Conservation (phyloP, 306 rosid species). For the Parietaria judaica region DNA sequence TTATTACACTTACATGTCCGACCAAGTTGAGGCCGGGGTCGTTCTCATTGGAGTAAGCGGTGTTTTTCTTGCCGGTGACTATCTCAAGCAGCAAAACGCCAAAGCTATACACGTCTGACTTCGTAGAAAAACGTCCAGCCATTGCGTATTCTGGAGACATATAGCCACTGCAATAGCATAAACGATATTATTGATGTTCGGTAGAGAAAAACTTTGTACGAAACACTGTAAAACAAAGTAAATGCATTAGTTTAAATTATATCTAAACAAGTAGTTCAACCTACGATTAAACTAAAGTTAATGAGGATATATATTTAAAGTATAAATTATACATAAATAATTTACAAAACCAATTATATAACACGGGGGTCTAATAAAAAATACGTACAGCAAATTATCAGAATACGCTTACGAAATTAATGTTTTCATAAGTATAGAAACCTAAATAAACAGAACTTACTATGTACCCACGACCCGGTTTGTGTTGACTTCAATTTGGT, state of each 20-base stretch:
- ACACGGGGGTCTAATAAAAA: background rate
- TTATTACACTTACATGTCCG: slow-evolving; percentile 43
- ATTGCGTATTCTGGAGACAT: slow-evolving; percentile 61
- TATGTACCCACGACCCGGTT: slow-evolving; percentile 49
- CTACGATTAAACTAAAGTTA: too few relatives aligned
- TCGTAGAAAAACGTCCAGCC: slow-evolving; percentile 41
- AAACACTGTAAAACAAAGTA: background rate
- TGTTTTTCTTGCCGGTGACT: slow-evolving; percentile 46
- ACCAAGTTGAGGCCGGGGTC: slow-evolving; percentile 29
- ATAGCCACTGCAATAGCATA: slow-evolving; percentile 29
- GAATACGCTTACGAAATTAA: background rate
- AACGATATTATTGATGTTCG: background rate
- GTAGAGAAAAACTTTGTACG: background rate
- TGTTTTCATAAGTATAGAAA: background rate
- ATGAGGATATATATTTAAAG: background rate
- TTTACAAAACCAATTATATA: background rate
- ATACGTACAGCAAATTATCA: too few relatives aligned
- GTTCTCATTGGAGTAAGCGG: slow-evolving; percentile 16
- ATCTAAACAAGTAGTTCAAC: background rate
- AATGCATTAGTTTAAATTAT: too few relatives aligned
- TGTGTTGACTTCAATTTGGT: slow-evolving; percentile 50
- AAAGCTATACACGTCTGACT: slow-evolving; percentile 45
- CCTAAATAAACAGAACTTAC: slow-evolving; percentile 26
- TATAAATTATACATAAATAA: background rate
- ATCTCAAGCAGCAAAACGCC: slow-evolving; percentile 53